These are phyloP conservation scores for Hypericum perforatum DNA, from an alignment of 345 rosid genomes.

Conservation along the genomic window DNA sequence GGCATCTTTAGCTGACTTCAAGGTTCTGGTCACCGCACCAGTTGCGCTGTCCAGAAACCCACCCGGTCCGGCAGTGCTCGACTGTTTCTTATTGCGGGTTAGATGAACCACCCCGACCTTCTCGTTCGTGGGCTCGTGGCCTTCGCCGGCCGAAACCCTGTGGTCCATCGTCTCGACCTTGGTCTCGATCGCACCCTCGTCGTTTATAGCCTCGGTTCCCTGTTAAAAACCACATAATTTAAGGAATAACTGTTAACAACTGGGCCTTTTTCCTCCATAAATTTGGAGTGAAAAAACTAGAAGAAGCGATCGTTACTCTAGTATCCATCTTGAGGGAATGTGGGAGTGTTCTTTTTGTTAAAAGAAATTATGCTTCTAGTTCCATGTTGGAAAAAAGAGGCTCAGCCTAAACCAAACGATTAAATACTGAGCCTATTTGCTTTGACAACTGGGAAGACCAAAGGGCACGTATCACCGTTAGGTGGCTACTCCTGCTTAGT, in stretches of 20 bases:
- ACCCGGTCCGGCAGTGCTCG: neutral
- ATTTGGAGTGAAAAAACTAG: neutral
- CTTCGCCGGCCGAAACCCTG: conserved; percentile 19
- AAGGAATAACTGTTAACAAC: too few relatives aligned
- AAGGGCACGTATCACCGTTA: conserved; percentile 7
- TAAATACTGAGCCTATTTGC: neutral
- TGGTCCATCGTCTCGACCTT: conserved; percentile 27
- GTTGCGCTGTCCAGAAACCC: conserved; percentile 19
- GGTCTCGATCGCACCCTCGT: conserved; percentile 23
- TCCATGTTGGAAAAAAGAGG: too few relatives aligned
- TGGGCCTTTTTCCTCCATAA: too few relatives aligned
- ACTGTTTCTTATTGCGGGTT: conserved; percentile 5
- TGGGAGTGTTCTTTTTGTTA: neutral
- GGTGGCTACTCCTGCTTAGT: conserved; percentile 6
- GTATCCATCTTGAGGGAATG: conserved; percentile 11
- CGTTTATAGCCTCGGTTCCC: conserved; percentile 21
- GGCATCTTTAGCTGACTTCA: conserved; percentile 26
- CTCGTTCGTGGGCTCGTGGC: conserved; percentile 18
- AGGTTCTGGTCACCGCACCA: conserved; percentile 17
- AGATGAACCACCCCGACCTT: conserved; percentile 34
- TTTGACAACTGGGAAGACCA: neutral
- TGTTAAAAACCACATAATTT: neutral
- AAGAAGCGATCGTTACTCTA: conserved; percentile 7
- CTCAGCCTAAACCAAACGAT: neutral
- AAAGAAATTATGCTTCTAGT: too few relatives aligned